A percentile compares a stretch with the other conserved stretches of the same genome.
phyloP scores from a whole-genome alignment of 768 basidiomycete species.

The Agaricus blazei region DNA sequence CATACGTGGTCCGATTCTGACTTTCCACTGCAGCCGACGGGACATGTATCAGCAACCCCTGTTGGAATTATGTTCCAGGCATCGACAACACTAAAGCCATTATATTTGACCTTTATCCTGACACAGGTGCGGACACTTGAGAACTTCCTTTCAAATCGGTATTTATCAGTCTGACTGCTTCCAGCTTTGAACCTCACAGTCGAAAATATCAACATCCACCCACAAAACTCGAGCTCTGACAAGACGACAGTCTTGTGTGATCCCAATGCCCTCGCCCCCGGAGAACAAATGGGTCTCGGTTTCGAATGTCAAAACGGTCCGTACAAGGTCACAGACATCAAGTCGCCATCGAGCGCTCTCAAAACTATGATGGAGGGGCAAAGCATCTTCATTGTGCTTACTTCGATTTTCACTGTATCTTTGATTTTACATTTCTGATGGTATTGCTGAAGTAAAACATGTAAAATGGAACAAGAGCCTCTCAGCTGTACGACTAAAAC shows the following conservation, averaged over 20 bases:
- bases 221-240: conserved; percentile 16
- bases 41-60: conserved; percentile 32
- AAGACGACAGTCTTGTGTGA: conserved; percentile 27
- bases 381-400: neutral
- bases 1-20: neutral
- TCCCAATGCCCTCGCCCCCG: conserved; percentile 20
- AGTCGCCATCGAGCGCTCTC: neutral
- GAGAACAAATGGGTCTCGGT: conserved; percentile 24
- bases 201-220: conserved; percentile 21
- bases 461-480: neutral
- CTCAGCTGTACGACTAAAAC: too few species aligned
- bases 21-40: conserved; percentile 24
- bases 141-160: neutral
- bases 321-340: conserved; percentile 15
- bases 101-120: conserved; percentile 32
- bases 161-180: neutral
- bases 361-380: neutral
- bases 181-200: conserved; percentile 24
- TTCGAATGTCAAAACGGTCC: conserved; percentile 27
- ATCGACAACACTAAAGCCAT: conserved; percentile 27
- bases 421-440: neutral
- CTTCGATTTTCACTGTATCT: neutral
- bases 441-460: neutral
- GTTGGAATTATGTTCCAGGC: conserved; percentile 34
- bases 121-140: conserved; percentile 21